Evolutionary conservation across 2,329 filamentous ascomycete species (phyloP), one percentile per base, ranked within the genome.

Genomic region (Phialophora macrospora): DNA sequence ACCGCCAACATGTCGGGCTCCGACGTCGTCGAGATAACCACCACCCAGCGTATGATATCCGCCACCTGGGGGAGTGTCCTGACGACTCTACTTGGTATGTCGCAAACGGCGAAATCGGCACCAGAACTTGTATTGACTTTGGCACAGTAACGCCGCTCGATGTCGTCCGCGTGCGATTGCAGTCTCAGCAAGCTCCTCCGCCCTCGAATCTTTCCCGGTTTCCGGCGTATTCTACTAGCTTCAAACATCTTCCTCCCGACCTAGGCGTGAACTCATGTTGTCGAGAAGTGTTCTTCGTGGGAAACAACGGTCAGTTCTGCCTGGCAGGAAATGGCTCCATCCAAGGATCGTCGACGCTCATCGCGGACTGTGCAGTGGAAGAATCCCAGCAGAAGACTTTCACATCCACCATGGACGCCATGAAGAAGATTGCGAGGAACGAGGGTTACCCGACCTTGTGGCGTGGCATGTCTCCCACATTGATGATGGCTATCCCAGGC

Each of bases 221-320:
- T 78, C 85, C 72, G 80, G 84, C 75, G 76, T 88, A 77, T 69
- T 79, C 74, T 49, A 77, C 71, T 3, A 80, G 80, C 55, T 86
- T 90, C 71, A 88, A 87, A 68, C 87, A 89, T 70, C 85, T 95
- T 56, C 92, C 92, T 62, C 88, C 90, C 32, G 92, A 94, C 74
- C 86, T 98, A 57, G 95, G 95, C 67, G 92, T 98, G 62, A 97
- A 93, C 17, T 88, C 93, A 46, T 99, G 95, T 79, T 99, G 95
- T 76, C 89, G 95, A 67, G 94, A 99, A 77, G 94, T 99, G 41
- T 99, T 98, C 78, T 99, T 96, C 84, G 88, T 94, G 69, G 93
- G 92, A 71, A 93, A 96, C 75, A 91, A 89, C 77, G 86, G 89
- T 26, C 89, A 92, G 65, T 87, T 90, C 70, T 97, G 93, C 76